Evolutionary conservation across 148 eudicot species (phyloP), one percentile per base, ranked within the genome.

Genomic region (Talinum fruticosum): DNA sequence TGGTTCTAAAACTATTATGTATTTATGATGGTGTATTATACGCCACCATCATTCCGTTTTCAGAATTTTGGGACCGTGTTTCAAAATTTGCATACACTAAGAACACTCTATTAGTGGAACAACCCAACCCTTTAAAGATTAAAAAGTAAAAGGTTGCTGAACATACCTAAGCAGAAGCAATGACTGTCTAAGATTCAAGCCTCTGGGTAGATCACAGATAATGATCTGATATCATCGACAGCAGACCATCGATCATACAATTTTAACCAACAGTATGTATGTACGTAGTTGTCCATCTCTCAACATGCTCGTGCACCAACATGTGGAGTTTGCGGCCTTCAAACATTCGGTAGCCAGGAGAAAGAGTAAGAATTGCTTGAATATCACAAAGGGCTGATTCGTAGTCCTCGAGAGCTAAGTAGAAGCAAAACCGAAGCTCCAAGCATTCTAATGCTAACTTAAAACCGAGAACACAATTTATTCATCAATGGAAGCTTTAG

Each of bases 201-300:
- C 93, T 96, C 80, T 96, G 99, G n/a, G 73, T 89, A 92, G 59
- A 96, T 89, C 61, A 93, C 97, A 41, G 99, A 91, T 28, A 96
- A 79, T 41, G 99, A 96, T 69, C 99, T 98, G 76, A 96, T 91
- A 86, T 96, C 99, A 89, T 96, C 99, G 44, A 96, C 99, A 14
- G 97, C 83, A 78, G 98, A 96, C 99, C 99, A 96, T 69, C 92
- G 79, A 78, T 96, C 98, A 85, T 96, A 93, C 65, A 96, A 76
- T 73, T 89, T 92, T 79, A 96, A 85, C 99, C 99, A 96, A 73
- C 97, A 96, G 84, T 96, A 97, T 21, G 97, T n/a, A n/a, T n/a
- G n/a, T n/a, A n/a, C n/a, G n/a, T 98, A 49, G 93, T 89, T 54
- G 89, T 90, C 94, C 95, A 91, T 68, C 87, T 88, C 74, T 89